Percentiles rank a stretch among this genome's conserved stretches.
Evolutionary conservation across 2,329 filamentous ascomycete species (phyloP).

Genomic region (Colletotrichum lini): DNA sequence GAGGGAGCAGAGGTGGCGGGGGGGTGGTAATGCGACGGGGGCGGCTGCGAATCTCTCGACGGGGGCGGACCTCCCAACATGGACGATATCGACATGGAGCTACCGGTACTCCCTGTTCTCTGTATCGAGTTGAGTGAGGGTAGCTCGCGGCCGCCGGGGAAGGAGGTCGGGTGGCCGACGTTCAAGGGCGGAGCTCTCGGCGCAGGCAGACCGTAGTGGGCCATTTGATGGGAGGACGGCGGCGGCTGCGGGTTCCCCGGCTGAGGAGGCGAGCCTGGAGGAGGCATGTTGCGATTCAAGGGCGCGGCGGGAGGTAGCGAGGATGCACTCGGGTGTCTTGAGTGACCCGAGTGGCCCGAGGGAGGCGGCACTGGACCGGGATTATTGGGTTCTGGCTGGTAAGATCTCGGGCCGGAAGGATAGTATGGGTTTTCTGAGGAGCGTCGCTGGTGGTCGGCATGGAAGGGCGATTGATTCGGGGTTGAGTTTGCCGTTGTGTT

Average conservation of each 20-base stretch:
- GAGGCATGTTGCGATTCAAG: conserved; percentile 62
- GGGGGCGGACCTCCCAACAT: conserved; percentile 69
- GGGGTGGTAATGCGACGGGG: conserved; percentile 59
- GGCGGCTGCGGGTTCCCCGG: conserved; percentile 51
- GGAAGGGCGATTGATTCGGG: conserved; percentile 43
- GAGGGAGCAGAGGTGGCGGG: conserved; percentile 54
- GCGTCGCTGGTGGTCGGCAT: conserved; percentile 54
- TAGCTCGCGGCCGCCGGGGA: conserved; percentile 65
- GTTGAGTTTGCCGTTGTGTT: conserved; percentile 29
- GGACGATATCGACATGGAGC: conserved; percentile 74
- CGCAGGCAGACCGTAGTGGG: conserved; percentile 61
- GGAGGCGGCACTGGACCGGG: conserved; percentile 47
- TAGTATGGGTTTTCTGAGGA: conserved; percentile 62
- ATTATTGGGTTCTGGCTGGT: conserved; percentile 49
- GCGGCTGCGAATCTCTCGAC: conserved; percentile 59
- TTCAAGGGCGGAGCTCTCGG: conserved; percentile 60
- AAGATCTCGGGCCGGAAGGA: conserved; percentile 52
- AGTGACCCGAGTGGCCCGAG: conserved; percentile 51
- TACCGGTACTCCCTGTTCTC: conserved; percentile 62
- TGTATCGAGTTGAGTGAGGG: conserved; percentile 66
- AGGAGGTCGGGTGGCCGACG: conserved; percentile 61
- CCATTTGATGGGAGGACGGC: conserved; percentile 46
- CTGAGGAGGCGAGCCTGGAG: conserved; percentile 61
- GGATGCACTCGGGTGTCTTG: conserved; percentile 61
- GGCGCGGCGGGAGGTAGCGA: conserved; percentile 57